Percentiles rank a stretch among this genome's conserved stretches.
Conservation (phyloP, 208 protist genomes). For the Acanthamoeba castellanii region DNA sequence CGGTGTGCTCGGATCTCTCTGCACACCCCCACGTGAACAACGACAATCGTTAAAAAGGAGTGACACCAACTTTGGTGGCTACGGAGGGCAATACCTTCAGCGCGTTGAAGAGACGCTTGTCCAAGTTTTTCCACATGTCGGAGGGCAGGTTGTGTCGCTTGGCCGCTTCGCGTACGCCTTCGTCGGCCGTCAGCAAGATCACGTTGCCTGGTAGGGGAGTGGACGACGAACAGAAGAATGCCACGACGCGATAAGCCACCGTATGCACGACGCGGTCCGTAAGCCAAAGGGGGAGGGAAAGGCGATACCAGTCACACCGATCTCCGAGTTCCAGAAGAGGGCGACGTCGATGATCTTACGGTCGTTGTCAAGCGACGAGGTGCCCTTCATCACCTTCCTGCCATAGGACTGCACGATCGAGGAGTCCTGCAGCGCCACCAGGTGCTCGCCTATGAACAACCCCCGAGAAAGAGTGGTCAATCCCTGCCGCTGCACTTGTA, state of each 20-base stretch:
- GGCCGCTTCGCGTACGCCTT: slow-evolving; percentile 15
- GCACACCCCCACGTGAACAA: too few relatives aligned
- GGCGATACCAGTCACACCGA: neutral
- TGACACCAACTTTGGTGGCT: too few relatives aligned
- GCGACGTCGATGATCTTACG: slow-evolving; percentile 44
- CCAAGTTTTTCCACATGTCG: neutral
- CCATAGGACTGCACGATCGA: slow-evolving; percentile 4
- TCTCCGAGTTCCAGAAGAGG: slow-evolving; percentile 63
- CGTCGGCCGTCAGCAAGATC: slow-evolving; percentile 33
- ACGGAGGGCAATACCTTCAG: neutral
- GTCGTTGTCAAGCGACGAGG: slow-evolving; percentile 54
- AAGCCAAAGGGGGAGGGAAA: neutral
- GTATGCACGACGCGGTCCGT: neutral
- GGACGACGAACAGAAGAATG: neutral
- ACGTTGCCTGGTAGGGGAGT: neutral
- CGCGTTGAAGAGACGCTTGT: slow-evolving; percentile 22
- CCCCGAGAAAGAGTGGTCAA: neutral
- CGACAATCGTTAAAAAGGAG: too few relatives aligned
- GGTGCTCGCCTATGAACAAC: neutral
- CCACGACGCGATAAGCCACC: neutral
- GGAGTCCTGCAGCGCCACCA: slow-evolving; percentile 18
- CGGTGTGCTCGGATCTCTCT: neutral
- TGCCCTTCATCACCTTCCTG: slow-evolving; percentile 27
- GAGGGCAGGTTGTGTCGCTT: slow-evolving; percentile 54
- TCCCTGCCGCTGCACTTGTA: too few relatives aligned